Percentiles rank a stretch among this genome's conserved stretches.
Conservation (phyloP, 176 grass and related monocot genomes). For the Paspalum vaginatum region DNA sequence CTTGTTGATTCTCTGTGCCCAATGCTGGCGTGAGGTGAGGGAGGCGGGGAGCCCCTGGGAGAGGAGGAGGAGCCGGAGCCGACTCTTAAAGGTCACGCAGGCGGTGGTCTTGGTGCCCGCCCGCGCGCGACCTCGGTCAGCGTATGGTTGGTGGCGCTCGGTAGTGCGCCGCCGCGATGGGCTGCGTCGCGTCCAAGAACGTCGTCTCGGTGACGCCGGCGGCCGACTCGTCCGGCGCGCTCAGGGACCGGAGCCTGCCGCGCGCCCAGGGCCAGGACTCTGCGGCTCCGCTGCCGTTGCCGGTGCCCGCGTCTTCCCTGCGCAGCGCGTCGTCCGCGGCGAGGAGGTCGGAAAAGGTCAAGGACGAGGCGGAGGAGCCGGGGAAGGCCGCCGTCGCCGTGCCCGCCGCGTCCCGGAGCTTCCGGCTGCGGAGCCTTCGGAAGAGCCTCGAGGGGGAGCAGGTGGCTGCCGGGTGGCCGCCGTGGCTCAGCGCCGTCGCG, state of each 20-base stretch:
- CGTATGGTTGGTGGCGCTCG: conserved; percentile 25
- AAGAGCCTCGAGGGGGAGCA: conserved; percentile 91
- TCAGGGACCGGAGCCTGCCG: conserved; percentile 24
- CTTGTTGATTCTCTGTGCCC: conserved; percentile 10
- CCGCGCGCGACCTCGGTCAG: not conserved
- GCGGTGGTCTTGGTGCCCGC: not conserved
- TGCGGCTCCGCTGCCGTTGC: not conserved
- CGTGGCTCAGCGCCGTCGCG: conserved; percentile 86
- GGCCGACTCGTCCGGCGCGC: conserved; percentile 51
- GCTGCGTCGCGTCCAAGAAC: conserved; percentile 92
- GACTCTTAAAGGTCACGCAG: not conserved
- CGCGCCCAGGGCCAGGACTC: not conserved
- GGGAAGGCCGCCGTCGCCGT: conserved; percentile 37
- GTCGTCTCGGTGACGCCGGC: conserved; percentile 66
- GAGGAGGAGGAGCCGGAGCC: not conserved
- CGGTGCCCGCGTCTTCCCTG: conserved; percentile 30
- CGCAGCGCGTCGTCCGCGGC: conserved; percentile 36
- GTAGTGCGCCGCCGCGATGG: conserved; percentile 50
- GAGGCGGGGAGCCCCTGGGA: not conserved
- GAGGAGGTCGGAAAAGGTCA: conserved; percentile 50
- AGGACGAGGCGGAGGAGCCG: conserved; percentile 44
- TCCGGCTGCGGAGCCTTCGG: conserved; percentile 74
- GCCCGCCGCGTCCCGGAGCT: conserved; percentile 42
- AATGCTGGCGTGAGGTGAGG: conserved; percentile 47
- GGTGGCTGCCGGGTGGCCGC: conserved; percentile 95